A percentile compares a stretch with the other conserved stretches of the same genome.
These are phyloP conservation scores for Pyrenophora tritici-repentis DNA, from an alignment of 2,329 filamentous ascomycete species.

Conservation along the genomic window DNA sequence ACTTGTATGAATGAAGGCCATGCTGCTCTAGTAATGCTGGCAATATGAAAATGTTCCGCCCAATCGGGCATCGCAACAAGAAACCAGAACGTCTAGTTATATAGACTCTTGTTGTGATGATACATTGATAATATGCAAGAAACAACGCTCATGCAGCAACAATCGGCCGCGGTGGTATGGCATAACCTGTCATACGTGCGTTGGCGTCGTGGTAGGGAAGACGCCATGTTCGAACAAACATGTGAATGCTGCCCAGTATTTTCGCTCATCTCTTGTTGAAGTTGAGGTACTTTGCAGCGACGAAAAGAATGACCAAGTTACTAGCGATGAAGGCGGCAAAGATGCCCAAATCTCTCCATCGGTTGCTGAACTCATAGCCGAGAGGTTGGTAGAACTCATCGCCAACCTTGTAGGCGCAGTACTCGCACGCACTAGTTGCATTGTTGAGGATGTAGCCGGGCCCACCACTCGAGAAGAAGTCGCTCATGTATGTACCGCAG, in stretches of 20 bases:
- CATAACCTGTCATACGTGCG: no score
- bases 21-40: not conserved
- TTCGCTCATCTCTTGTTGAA: constrained; percentile 47
- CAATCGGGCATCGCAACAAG: constrained; percentile 11
- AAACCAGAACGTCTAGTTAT: constrained; percentile 4
- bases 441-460: constrained; percentile 73
- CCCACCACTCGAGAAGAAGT: constrained; percentile 71
- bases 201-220: not conserved
- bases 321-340: constrained; percentile 75
- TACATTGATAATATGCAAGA: not conserved
- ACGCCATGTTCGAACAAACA: not conserved
- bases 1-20: not conserved
- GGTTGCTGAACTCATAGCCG: constrained; percentile 66
- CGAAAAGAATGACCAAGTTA: constrained; percentile 70
- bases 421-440: constrained; percentile 70
- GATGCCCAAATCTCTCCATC: constrained; percentile 86
- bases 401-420: constrained; percentile 80
- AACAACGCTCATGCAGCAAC: not conserved
- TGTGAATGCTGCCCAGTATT: not conserved
- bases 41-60: constrained; percentile 10
- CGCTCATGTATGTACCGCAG: constrained; percentile 76
- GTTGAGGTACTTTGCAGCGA: constrained; percentile 59
- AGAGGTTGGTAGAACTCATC: constrained; percentile 78
- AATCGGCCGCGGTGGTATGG: no score
- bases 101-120: not conserved